Evolutionary conservation across 2,329 filamentous ascomycete genomes (phyloP).

Genomic region (Laburnicola sp.): DNA sequence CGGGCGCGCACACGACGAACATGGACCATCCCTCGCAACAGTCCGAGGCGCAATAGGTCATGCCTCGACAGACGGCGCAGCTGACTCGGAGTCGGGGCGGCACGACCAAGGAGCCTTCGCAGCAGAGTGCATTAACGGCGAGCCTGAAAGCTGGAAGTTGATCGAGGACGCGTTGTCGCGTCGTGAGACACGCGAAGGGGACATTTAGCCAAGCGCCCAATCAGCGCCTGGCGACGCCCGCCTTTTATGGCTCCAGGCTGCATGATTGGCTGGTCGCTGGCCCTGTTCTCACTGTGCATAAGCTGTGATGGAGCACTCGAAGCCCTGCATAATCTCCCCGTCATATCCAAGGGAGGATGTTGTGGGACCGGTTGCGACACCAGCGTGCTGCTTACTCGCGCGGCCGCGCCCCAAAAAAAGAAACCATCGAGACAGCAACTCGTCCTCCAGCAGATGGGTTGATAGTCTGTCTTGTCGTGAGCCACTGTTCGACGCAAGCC

Average conservation of each 20-base stretch:
- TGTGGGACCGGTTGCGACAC: neutral
- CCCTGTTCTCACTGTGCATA: slow-evolving; percentile 1
- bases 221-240: slow-evolving; percentile 6
- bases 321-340: slow-evolving; percentile 11
- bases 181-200: slow-evolving; percentile 11
- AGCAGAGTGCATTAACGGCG: slow-evolving; percentile 18
- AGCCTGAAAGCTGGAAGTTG: slow-evolving; percentile 22
- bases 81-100: neutral
- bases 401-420: too few relatives aligned
- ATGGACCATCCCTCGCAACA: neutral
- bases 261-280: slow-evolving; percentile 5
- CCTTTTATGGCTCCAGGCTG: slow-evolving; percentile 18
- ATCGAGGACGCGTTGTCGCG: slow-evolving; percentile 19
- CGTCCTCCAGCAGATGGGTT: too few relatives aligned
- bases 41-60: neutral
- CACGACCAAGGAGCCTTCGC: neutral
- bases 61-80: neutral
- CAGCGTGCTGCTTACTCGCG: neutral
- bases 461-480: neutral
- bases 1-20: too few relatives aligned
- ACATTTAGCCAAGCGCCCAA: slow-evolving; percentile 11
- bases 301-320: neutral
- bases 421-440: too few relatives aligned
- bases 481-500: neutral
- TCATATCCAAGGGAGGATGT: neutral